phyloP scores from a whole-genome alignment of 768 basidiomycete species.

The Hygrophorus pudorinus region DNA sequence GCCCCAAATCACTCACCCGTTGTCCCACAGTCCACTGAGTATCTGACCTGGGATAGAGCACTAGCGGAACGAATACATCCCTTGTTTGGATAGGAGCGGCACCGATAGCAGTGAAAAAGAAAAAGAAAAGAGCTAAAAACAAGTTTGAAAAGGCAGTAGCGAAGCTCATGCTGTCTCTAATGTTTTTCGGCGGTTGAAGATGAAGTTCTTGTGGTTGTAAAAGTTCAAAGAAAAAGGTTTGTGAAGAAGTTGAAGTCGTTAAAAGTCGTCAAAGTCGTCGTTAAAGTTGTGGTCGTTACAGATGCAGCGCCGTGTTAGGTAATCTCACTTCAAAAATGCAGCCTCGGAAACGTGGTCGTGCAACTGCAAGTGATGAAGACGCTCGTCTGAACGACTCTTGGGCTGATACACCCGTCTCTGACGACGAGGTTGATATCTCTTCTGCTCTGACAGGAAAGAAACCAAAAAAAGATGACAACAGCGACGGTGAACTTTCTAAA shows the following conservation, averaged over 20 bases:
- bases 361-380: not conserved
- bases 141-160: not conserved
- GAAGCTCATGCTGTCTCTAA: conserved; percentile 3
- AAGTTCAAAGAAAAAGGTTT: too few species aligned
- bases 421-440: conserved; percentile 47
- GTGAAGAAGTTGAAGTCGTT: too few species aligned
- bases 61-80: conserved; percentile 39
- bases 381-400: too few species aligned
- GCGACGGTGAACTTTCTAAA: conserved; percentile 51
- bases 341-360: not conserved
- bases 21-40: conserved; percentile 32
- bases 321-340: not conserved
- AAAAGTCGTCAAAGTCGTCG: conserved; percentile 1
- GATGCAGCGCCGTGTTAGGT: not conserved
- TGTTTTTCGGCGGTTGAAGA: not conserved
- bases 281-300: too few species aligned
- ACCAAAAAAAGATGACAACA: conserved; percentile 27
- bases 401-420: not conserved
- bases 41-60: conserved; percentile 25
- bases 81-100: conserved; percentile 26
- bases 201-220: not conserved
- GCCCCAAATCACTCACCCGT: too few species aligned
- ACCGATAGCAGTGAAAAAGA: conserved; percentile 17
- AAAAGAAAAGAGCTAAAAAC: conserved; percentile 9
- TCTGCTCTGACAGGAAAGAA: conserved; percentile 45